Conservation (phyloP, 2,329 filamentous ascomycete species). For the Sodiomyces alkalinus region DNA sequence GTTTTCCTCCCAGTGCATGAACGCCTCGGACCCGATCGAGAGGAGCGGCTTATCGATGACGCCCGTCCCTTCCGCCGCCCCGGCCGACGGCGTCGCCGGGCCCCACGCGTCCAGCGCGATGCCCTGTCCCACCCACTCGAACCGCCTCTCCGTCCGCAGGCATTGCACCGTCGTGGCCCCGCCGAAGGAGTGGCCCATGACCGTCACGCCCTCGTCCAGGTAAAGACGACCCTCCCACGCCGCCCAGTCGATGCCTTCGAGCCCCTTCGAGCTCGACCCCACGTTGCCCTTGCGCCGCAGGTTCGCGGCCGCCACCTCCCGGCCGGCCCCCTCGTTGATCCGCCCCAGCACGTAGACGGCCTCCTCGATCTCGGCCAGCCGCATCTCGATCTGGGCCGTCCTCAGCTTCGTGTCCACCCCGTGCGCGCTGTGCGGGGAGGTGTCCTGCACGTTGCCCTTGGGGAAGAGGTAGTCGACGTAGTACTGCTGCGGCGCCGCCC, state of each 20-base stretch:
- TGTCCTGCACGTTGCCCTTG: conserved; percentile 34
- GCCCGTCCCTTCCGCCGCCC: conserved; percentile 27
- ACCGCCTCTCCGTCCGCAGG: conserved; percentile 31
- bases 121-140: conserved; percentile 44
- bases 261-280: conserved; percentile 41
- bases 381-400: conserved; percentile 44
- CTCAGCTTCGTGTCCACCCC: conserved; percentile 46
- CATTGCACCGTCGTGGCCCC: conserved; percentile 48
- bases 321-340: conserved; percentile 38
- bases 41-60: conserved; percentile 38
- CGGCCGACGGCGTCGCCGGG: conserved; percentile 27
- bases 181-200: conserved; percentile 53
- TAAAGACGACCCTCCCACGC: conserved; percentile 41
- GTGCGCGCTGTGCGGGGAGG: conserved; percentile 36
- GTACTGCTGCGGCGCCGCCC: conserved; percentile 21
- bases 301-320: conserved; percentile 33
- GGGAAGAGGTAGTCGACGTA: conserved; percentile 49
- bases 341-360: conserved; percentile 39
- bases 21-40: conserved; percentile 51
- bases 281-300: conserved; percentile 40
- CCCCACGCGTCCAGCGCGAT: conserved; percentile 55
- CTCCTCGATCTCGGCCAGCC: conserved; percentile 50
- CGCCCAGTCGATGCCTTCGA: conserved; percentile 38
- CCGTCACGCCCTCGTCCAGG: conserved; percentile 36
- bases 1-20: conserved; percentile 55